A percentile compares a stretch with the other conserved stretches of the same genome.
Evolutionary conservation across 257 asterid species (phyloP).

Genomic region (Jasminum sambac): DNA sequence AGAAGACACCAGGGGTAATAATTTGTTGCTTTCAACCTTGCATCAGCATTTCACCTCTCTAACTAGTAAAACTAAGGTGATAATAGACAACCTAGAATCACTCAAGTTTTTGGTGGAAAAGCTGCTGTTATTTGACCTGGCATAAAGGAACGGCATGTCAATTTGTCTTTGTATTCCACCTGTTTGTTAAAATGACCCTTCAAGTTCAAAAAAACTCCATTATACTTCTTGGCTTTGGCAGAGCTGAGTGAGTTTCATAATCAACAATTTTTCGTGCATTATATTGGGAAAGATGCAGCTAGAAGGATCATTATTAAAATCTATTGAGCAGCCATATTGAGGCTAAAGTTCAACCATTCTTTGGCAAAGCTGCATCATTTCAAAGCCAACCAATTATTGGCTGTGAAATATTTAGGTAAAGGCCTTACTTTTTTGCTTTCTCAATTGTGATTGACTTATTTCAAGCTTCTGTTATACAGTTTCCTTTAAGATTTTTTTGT

Average conservation of each 20-base stretch:
- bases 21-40: too few relatives aligned
- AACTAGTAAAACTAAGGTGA: too few relatives aligned
- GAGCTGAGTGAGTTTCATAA: conserved; percentile 11
- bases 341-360: conserved; percentile 27
- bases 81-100: too few relatives aligned
- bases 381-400: conserved; percentile 17
- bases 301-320: conserved; percentile 15
- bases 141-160: not conserved
- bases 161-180: conserved; percentile 8
- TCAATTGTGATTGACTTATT: not conserved
- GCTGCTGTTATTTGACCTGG: too few relatives aligned
- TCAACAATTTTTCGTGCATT: conserved; percentile 22
- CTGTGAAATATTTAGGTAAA: conserved; percentile 28
- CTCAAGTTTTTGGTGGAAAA: too few relatives aligned
- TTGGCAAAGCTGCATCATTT: conserved; percentile 24
- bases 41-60: too few relatives aligned
- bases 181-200: conserved; percentile 33
- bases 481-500: not conserved
- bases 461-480: not conserved
- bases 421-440: conserved; percentile 10
- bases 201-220: not conserved
- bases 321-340: conserved; percentile 30
- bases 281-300: conserved; percentile 1
- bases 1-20: too few relatives aligned
- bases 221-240: conserved; percentile 1